Evolutionary conservation across 192 early-diverging fungal species (phyloP).

Genomic region (Entomortierella parvispora): DNA sequence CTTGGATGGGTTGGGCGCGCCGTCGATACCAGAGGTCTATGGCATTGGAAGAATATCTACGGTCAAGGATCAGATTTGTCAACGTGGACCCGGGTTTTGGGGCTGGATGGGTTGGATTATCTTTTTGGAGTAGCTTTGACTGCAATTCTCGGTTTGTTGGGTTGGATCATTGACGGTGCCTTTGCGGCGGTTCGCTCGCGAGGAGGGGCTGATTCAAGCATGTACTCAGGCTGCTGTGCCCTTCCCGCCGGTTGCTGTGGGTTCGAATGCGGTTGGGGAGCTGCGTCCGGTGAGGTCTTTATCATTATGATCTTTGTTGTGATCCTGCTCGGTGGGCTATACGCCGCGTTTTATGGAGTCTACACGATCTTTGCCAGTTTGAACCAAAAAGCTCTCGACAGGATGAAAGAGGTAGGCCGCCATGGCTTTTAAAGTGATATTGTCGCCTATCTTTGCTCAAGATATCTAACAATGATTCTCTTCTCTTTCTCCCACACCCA

Average conservation of each 20-base stretch:
- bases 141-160: too few relatives aligned
- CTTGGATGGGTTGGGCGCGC: slow-evolving; percentile 7
- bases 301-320: background rate
- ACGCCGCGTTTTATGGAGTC: too few relatives aligned
- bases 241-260: background rate
- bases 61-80: too few relatives aligned
- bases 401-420: too few relatives aligned
- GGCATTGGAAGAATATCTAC: slow-evolving; percentile 12
- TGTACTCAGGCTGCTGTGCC: slow-evolving; percentile 3
- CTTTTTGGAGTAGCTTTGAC: background rate
- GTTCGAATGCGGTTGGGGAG: background rate
- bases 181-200: background rate
- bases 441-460: too few relatives aligned
- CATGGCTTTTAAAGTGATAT: too few relatives aligned
- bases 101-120: slow-evolving; percentile 24
- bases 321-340: too few relatives aligned
- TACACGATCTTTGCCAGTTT: too few relatives aligned
- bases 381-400: too few relatives aligned
- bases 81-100: background rate
- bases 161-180: background rate
- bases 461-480: too few relatives aligned
- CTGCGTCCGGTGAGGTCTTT: slow-evolving; percentile 11
- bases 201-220: background rate
- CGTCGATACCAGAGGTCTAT: background rate
- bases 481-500: background rate